phyloP scores from a whole-genome alignment of 2,329 filamentous ascomycete species.

The Pseudocercospora vitis region DNA sequence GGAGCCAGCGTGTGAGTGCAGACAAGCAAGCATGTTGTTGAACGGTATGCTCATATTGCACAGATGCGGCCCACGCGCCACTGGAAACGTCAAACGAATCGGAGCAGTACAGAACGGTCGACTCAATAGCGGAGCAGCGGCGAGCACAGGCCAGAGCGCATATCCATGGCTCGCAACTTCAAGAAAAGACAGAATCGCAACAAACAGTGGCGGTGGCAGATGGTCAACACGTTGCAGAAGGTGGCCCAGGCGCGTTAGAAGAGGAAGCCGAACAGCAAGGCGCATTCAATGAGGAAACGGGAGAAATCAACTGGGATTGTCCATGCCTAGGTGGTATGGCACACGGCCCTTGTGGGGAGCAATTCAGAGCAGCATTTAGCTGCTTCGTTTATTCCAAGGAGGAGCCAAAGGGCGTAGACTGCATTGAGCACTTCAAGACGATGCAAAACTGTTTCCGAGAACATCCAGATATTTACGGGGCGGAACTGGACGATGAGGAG shows the following conservation, averaged over 20 bases:
- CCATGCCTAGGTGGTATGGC: constrained; percentile 98
- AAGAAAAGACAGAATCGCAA: constrained; percentile 14
- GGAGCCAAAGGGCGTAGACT: constrained; percentile 71
- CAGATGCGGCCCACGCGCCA: constrained; percentile 37
- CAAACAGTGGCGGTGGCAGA: constrained; percentile 24
- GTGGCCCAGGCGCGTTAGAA: constrained; percentile 61
- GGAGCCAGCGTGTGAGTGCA: constrained; percentile 67
- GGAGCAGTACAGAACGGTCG: constrained; percentile 47
- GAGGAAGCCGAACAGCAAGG: constrained; percentile 83
- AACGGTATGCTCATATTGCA: constrained; percentile 18
- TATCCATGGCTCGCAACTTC: constrained; percentile 18
- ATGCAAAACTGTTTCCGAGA: constrained; percentile 98
- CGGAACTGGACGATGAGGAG: constrained; percentile 78
- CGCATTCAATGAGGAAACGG: constrained; percentile 96
- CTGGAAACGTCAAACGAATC: constrained; percentile 44
- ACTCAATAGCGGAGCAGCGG: constrained; percentile 46
- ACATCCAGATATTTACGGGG: constrained; percentile 90
- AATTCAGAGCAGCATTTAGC: constrained; percentile 94
- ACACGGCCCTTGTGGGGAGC: constrained; percentile 87
- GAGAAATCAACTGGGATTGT: constrained; percentile 99
- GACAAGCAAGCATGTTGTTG: neutral
- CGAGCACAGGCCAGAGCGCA: constrained; percentile 34
- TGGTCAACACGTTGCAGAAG: constrained; percentile 26
- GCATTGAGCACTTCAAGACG: constrained; percentile 56
- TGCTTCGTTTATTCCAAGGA: constrained; percentile 96